A percentile compares a stretch with the other conserved stretches of the same genome.
phyloP scores from a whole-genome alignment of 2,329 filamentous ascomycete genomes.

The Cadophora malorum region DNA sequence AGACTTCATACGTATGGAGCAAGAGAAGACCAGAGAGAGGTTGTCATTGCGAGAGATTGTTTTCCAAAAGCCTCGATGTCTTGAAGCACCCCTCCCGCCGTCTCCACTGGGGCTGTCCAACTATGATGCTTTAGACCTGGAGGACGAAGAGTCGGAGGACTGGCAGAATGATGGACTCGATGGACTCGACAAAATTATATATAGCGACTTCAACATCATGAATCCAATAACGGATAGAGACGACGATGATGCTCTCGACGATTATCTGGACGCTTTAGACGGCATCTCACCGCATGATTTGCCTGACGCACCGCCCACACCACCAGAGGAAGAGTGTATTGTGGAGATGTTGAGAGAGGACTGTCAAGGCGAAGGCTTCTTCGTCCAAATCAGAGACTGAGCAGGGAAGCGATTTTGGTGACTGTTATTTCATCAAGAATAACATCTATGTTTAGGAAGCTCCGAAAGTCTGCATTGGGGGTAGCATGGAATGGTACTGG shows the following conservation, averaged over 20 bases:
- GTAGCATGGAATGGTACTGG: slow-evolving; percentile 24
- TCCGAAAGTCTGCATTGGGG: slow-evolving; percentile 26
- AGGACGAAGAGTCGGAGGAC: slow-evolving; percentile 40
- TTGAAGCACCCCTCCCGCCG: slow-evolving; percentile 41
- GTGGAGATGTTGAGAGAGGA: slow-evolving; percentile 43
- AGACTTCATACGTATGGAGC: slow-evolving; percentile 37
- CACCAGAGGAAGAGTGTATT: slow-evolving; percentile 41
- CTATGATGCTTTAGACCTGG: slow-evolving; percentile 46
- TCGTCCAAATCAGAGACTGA: slow-evolving; percentile 43
- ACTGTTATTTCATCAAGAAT: neutral
- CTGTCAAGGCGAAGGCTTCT: slow-evolving; percentile 39
- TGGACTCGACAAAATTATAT: slow-evolving; percentile 33
- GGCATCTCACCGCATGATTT: slow-evolving; percentile 42
- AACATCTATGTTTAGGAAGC: slow-evolving; percentile 19
- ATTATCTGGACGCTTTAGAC: slow-evolving; percentile 45
- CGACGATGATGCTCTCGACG: slow-evolving; percentile 40
- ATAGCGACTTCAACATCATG: slow-evolving; percentile 46
- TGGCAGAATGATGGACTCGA: slow-evolving; percentile 32
- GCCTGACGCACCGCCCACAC: slow-evolving; percentile 38
- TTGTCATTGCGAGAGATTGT: slow-evolving; percentile 40
- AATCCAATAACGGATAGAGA: slow-evolving; percentile 35
- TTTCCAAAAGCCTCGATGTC: slow-evolving; percentile 38
- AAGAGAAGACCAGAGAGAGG: slow-evolving; percentile 35
- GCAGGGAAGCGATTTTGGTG: slow-evolving; percentile 38
- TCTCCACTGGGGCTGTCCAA: slow-evolving; percentile 46